These are phyloP conservation scores for Pueraria montana DNA, from an alignment of 306 rosid genomes.

Conservation along the genomic window DNA sequence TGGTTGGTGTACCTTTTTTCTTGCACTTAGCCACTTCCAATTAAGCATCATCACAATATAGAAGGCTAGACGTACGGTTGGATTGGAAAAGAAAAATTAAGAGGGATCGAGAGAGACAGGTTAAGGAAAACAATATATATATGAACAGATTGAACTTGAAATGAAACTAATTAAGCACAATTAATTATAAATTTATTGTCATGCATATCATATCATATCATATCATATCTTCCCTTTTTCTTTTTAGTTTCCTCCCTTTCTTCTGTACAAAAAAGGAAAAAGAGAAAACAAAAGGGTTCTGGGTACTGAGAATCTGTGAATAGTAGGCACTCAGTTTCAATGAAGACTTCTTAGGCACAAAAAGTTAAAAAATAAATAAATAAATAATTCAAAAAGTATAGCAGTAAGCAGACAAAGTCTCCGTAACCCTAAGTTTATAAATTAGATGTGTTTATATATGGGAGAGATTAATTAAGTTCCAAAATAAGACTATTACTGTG, in stretches of 20 bases:
- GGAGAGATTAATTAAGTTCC: slow-evolving; percentile 23
- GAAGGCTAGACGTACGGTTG: background rate
- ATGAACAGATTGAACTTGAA: slow-evolving; percentile 11
- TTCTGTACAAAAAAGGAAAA: background rate
- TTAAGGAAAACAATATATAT: background rate
- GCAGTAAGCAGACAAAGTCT: slow-evolving; percentile 21
- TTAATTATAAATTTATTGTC: background rate
- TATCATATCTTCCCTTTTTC: background rate
- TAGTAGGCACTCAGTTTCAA: slow-evolving; percentile 38
- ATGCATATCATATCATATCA: background rate
- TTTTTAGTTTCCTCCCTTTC: background rate
- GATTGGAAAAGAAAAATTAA: background rate
- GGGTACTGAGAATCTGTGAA: slow-evolving; percentile 46
- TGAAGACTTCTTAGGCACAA: slow-evolving; percentile 44
- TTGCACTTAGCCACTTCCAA: slow-evolving; percentile 27
- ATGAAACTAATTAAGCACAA: slow-evolving; percentile 8
- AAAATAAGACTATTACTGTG: background rate
- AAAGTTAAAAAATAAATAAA: slow-evolving; percentile 33
- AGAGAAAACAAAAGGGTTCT: background rate
- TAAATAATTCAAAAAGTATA: slow-evolving; percentile 46
- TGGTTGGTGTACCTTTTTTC: slow-evolving; percentile 33
- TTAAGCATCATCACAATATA: slow-evolving; percentile 34
- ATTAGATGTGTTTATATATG: background rate
- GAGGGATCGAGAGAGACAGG: background rate
- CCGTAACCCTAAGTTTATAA: slow-evolving; percentile 53